Percentiles rank a stretch among this genome's conserved stretches.
phyloP scores from a whole-genome alignment of 306 rosid genomes.

The Fagus crenata region DNA sequence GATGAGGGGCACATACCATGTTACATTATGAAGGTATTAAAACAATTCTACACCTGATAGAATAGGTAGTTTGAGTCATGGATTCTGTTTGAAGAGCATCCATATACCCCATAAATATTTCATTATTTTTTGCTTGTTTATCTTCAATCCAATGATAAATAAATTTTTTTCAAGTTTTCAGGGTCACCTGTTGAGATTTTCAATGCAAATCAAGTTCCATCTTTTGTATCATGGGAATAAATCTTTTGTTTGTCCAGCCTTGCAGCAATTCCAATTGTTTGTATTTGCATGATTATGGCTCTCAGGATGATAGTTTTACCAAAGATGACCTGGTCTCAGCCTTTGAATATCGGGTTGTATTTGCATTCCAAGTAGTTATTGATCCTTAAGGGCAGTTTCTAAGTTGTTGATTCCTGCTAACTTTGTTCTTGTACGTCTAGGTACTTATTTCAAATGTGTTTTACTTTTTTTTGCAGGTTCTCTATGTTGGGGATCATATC shows the following conservation, averaged over 20 bases:
- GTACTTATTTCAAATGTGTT: no score
- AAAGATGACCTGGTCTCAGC: slow-evolving; percentile 54
- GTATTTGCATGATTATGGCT: slow-evolving; percentile 53
- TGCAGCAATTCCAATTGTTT: slow-evolving; percentile 57
- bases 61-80: slow-evolving; percentile 9
- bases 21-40: slow-evolving; percentile 83
- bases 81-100: slow-evolving; percentile 10
- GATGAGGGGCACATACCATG: slow-evolving; percentile 94
- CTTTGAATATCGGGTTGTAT: no score
- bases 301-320: slow-evolving; percentile 56
- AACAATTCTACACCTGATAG: slow-evolving; percentile 22
- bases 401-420: no score
- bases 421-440: no score
- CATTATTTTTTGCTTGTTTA: no score
- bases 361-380: no score
- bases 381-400: no score
- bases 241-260: slow-evolving; percentile 43
- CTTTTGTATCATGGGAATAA: slow-evolving; percentile 12
- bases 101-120: no score
- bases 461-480: no score
- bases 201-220: neutral
- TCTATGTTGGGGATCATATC: no score
- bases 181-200: slow-evolving; percentile 56
- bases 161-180: slow-evolving; percentile 33
- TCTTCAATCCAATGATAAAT: no score